Conservation (phyloP, 2,329 filamentous ascomycete species). For the Trichoderma sp. region DNA sequence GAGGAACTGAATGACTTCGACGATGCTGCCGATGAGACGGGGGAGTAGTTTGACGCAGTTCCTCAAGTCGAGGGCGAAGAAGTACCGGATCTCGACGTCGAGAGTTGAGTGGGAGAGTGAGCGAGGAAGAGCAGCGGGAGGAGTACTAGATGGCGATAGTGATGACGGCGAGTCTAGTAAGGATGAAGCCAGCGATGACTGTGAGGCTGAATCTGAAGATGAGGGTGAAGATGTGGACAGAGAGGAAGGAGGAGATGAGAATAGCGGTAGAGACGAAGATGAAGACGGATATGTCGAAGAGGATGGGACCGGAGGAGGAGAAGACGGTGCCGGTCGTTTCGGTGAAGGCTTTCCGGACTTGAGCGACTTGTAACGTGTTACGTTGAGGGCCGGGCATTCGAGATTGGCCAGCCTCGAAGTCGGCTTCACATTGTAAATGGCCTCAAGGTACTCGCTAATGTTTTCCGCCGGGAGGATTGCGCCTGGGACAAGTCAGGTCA, state of each 20-base stretch:
- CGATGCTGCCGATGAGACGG: slow-evolving; percentile 44
- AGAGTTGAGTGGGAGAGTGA: background rate
- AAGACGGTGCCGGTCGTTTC: background rate
- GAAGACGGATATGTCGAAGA: background rate
- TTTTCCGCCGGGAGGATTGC: slow-evolving; percentile 4
- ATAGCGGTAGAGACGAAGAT: background rate
- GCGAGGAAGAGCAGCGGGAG: background rate
- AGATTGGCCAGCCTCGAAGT: slow-evolving; percentile 23
- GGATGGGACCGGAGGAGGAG: background rate
- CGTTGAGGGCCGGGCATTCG: slow-evolving; percentile 27
- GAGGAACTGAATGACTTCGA: slow-evolving; percentile 49
- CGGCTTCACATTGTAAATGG: slow-evolving; percentile 28
- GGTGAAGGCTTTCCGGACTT: background rate
- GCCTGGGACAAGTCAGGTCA: background rate
- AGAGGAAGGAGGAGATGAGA: background rate
- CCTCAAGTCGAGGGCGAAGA: slow-evolving; percentile 53
- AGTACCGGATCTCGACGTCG: slow-evolving; percentile 35
- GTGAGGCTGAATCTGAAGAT: background rate
- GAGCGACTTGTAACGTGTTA: slow-evolving; percentile 27
- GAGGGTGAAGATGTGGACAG: background rate
- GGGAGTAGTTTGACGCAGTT: slow-evolving; percentile 44
- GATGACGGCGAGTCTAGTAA: background rate
- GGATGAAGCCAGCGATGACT: background rate
- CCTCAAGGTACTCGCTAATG: slow-evolving; percentile 26
- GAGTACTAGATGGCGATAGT: background rate